These are phyloP conservation scores for Starmerella floris DNA, from an alignment of 805 yeast genomes.

Conservation along the genomic window DNA sequence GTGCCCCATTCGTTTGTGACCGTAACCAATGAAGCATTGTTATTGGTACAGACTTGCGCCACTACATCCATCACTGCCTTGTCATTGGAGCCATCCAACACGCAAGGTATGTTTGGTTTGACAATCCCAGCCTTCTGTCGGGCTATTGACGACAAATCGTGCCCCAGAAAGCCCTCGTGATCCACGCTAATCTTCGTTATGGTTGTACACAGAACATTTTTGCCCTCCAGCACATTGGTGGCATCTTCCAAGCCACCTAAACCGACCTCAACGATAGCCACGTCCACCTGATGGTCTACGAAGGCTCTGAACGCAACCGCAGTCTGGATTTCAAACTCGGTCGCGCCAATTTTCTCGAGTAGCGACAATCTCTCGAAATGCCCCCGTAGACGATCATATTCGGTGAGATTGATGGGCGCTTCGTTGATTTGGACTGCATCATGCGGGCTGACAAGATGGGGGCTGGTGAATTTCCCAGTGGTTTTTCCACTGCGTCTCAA, in stretches of 20 bases:
- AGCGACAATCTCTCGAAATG: constrained; percentile 34
- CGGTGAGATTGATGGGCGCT: constrained; percentile 35
- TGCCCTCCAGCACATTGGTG: constrained; percentile 46
- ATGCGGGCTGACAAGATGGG: constrained; percentile 60
- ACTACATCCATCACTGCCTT: constrained; percentile 32
- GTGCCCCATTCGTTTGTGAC: constrained; percentile 25
- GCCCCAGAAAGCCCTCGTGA: constrained; percentile 67
- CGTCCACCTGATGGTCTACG: constrained; percentile 41
- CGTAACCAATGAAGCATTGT: constrained; percentile 2
- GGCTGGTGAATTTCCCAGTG: constrained; percentile 79
- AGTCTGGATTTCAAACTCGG: constrained; percentile 79
- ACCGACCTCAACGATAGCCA: constrained; percentile 89
- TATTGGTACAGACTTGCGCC: constrained; percentile 1
- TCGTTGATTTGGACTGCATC: constrained; percentile 66
- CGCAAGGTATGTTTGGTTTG: constrained; percentile 45
- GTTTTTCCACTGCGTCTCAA: constrained; percentile 36
- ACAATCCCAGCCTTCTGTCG: constrained; percentile 77
- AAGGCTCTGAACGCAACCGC: constrained; percentile 76
- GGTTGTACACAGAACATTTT: constrained; percentile 47
- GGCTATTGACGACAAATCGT: constrained; percentile 53
- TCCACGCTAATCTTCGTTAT: constrained; percentile 79
- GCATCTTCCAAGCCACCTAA: constrained; percentile 84
- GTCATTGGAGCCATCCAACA: constrained; percentile 59
- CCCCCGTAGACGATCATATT: constrained; percentile 36
- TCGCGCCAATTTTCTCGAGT: constrained; percentile 42